Base-by-base conservation (phyloP, 176 grass and related monocot genomes). In the Lolium multiflorum region DNA sequence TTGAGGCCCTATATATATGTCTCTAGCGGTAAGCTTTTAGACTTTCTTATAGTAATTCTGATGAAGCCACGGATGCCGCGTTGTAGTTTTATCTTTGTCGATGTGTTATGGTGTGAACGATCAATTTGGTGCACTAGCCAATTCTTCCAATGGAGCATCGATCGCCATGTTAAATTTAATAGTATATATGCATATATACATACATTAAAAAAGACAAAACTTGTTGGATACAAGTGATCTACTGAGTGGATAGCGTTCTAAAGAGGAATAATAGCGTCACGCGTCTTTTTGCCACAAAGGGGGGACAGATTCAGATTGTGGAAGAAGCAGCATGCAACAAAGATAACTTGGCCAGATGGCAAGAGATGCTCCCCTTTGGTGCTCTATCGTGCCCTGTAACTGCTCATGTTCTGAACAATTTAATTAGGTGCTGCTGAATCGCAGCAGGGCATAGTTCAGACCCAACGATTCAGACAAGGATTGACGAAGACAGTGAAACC, bases 221-320 rank as follows among this genome's bases (percentile, higher is more conserved):
- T 76, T 63, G 44, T 64, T 74, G 62, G 39, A 4, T 50, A 75
- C 44, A 50, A 48, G 57, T 75, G 39, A 60, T 54, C 9, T 9
- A 48, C 6, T 14, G 15, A 46, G 43, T 31, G 58, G 48, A 57
- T 84, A 51, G n/a, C 7, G 7, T 48, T 15, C 26, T 64, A 74
- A 74, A 83, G 69, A 15, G 69, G 48, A 74, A 60, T 54, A 83
- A 74, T 49, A 28, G 82, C 55, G 74, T 74, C 80, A 68, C 10
- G 39, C 24, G 14, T 17, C 41, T 57, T 5, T 5, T 54, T 16
- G 51, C 49, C 51, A 54, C 51, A 16, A 16, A 54, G 51, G 13
- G 39, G 39, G 5, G 39, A n/a, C 39, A 41, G 39, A 41, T 41
- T 13, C 13, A 54, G 4, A 54, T 54, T 12, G 51, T 54, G 51